Evolutionary conservation across 2,329 filamentous ascomycete species (phyloP).

Genomic region (Graphium sp.): DNA sequence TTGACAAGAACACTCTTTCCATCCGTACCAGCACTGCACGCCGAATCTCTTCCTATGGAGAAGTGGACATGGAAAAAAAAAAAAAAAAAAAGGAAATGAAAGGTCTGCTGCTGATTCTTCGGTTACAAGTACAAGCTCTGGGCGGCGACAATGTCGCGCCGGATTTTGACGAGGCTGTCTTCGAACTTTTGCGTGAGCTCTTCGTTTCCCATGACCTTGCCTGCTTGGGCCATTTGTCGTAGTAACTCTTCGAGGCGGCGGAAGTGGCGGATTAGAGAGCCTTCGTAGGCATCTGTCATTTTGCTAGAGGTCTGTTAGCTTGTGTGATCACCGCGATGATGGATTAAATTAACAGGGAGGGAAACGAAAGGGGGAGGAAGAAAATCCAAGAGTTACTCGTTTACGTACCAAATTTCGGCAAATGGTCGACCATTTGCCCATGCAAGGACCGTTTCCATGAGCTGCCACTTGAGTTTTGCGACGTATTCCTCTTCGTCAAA

Average conservation of each 20-base stretch:
- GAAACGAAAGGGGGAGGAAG: background rate
- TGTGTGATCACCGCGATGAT: background rate
- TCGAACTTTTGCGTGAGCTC: conserved; percentile 90
- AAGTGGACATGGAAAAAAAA: conserved; percentile 5
- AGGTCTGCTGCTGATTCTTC: conserved; percentile 4
- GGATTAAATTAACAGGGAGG: background rate
- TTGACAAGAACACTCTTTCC: conserved; percentile 2
- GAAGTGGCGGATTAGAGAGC: conserved; percentile 90
- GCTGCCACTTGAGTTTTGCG: conserved; percentile 74
- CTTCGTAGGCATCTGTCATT: conserved; percentile 98
- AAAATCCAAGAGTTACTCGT: conserved; percentile 1
- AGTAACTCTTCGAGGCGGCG: conserved; percentile 86
- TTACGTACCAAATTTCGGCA: conserved; percentile 78
- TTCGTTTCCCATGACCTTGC: conserved; percentile 96
- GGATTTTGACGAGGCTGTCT: conserved; percentile 65
- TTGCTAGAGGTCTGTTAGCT: conserved; percentile 40
- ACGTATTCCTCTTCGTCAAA: conserved; percentile 94
- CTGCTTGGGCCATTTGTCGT: conserved; percentile 85
- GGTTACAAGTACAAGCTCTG: conserved; percentile 81
- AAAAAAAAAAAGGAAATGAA: conserved; percentile 2
- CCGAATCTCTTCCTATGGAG: conserved; percentile 1
- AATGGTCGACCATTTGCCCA: conserved; percentile 89
- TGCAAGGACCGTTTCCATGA: conserved; percentile 90
- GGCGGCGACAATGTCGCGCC: conserved; percentile 85
- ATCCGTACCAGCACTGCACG: too few relatives aligned